These are phyloP conservation scores for Agarophyton chilense DNA, from an alignment of 23 red algal genomes.

Conservation along the genomic window DNA sequence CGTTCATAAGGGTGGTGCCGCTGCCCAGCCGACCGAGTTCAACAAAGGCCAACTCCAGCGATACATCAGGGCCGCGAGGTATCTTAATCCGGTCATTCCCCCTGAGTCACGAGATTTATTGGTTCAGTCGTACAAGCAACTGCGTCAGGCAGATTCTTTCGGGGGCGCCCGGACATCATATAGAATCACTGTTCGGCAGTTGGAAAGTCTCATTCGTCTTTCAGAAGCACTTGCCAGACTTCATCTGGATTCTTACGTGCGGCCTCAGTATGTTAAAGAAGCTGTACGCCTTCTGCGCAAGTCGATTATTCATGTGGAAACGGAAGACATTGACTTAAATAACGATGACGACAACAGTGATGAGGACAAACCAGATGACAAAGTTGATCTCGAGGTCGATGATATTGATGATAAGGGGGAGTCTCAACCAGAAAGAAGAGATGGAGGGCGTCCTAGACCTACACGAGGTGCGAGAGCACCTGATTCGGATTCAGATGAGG, in stretches of 20 bases:
- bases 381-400: conserved; percentile 40
- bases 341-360: conserved; percentile 68
- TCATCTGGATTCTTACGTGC: conserved; percentile 90
- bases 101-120: conserved; percentile 79
- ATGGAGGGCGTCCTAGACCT: neutral
- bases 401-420: conserved; percentile 38
- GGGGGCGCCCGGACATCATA: conserved; percentile 79
- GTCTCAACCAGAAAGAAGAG: neutral
- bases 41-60: conserved; percentile 69
- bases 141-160: conserved; percentile 86
- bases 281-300: conserved; percentile 92
- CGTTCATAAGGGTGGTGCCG: conserved; percentile 64
- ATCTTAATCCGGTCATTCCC: conserved; percentile 79
- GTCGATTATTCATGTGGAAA: conserved; percentile 96
- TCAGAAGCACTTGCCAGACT: conserved; percentile 97
- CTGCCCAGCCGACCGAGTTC: conserved; percentile 62
- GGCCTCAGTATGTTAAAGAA: conserved; percentile 92
- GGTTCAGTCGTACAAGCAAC: conserved; percentile 91
- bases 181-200: conserved; percentile 97
- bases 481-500: conserved; percentile 29
- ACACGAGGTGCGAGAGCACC: neutral
- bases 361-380: conserved; percentile 12
- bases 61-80: conserved; percentile 89
- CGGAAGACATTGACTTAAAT: conserved; percentile 88
- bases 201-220: conserved; percentile 95